Percentiles rank a stretch among this genome's conserved stretches.
Evolutionary conservation across 2,329 filamentous ascomycete species (phyloP).

Genomic region (Talaromyces sp.): DNA sequence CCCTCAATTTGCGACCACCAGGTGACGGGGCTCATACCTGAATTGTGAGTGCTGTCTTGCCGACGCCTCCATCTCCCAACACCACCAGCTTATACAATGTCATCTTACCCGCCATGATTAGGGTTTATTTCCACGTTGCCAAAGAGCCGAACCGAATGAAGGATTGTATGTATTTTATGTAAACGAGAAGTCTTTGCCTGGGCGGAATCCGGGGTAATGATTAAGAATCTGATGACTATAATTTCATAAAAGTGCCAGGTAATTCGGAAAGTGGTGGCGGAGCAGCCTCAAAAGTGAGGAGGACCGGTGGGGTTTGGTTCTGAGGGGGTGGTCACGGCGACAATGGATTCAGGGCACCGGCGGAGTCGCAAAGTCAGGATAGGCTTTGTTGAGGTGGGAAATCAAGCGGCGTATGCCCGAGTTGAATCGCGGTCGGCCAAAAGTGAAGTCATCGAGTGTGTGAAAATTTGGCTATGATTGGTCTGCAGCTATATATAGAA

Average conservation of each 20-base stretch:
- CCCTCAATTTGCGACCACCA: not conserved
- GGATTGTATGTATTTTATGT: not conserved
- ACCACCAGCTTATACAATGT: constrained; percentile 95
- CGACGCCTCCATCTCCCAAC: constrained; percentile 87
- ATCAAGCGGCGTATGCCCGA: constrained; percentile 9
- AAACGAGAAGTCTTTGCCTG: not conserved
- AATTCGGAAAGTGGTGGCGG: constrained; percentile 1
- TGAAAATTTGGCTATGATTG: not conserved
- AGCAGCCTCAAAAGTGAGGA: constrained; percentile 6
- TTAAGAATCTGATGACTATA: not conserved
- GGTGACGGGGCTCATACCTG: constrained; percentile 48
- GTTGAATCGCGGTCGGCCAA: constrained; percentile 1
- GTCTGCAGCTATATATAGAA: not conserved
- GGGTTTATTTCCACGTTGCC: not conserved
- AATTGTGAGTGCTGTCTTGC: constrained; percentile 90
- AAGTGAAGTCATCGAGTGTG: constrained; percentile 12
- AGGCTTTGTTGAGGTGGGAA: constrained; percentile 1
- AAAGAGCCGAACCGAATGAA: not conserved
- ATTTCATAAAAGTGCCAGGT: not conserved
- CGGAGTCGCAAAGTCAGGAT: constrained; percentile 1
- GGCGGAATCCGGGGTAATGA: not conserved
- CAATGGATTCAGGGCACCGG: constrained; percentile 5
- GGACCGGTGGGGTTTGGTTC: constrained; percentile 10
- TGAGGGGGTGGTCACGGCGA: constrained; percentile 12
- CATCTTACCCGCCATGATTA: constrained; percentile 83